A percentile compares a stretch with the other conserved stretches of the same genome.
phyloP scores from a whole-genome alignment of 768 basidiomycete genomes.

The Phylloporus scabripes region DNA sequence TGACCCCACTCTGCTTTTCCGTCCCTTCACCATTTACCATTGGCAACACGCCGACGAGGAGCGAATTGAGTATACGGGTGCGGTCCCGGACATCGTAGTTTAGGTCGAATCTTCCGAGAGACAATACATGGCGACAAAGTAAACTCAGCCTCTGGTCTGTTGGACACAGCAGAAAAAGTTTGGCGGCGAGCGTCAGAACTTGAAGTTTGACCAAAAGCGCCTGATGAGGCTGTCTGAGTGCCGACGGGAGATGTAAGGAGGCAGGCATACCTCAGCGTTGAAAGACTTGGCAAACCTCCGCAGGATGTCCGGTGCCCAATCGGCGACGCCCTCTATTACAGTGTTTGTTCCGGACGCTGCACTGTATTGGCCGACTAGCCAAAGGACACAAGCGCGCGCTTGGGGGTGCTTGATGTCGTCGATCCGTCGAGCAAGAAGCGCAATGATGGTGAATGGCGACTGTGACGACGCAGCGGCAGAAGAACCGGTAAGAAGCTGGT shows the following conservation, averaged over 20 bases:
- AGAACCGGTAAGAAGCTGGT: conserved; percentile 42
- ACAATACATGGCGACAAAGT: conserved; percentile 68
- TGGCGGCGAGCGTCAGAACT: conserved; percentile 78
- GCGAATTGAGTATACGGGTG: conserved; percentile 67
- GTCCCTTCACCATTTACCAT: conserved; percentile 31
- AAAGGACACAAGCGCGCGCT: conserved; percentile 83
- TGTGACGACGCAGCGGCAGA: conserved; percentile 25
- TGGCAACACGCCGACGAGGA: conserved; percentile 54
- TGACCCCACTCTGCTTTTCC: conserved; percentile 62
- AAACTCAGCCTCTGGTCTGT: conserved; percentile 44
- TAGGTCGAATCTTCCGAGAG: conserved; percentile 80
- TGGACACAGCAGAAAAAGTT: conserved; percentile 70
- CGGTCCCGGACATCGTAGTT: conserved; percentile 92
- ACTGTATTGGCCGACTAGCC: conserved; percentile 91
- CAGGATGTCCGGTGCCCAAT: conserved; percentile 87
- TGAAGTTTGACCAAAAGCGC: conserved; percentile 71
- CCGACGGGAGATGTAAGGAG: background rate
- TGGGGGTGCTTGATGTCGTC: conserved; percentile 75
- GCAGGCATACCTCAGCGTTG: conserved; percentile 51
- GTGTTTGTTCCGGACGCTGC: conserved; percentile 31
- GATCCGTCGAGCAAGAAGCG: conserved; percentile 68
- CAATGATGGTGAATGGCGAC: conserved; percentile 62
- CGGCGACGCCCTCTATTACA: conserved; percentile 52
- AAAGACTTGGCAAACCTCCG: conserved; percentile 76
- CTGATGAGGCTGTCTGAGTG: conserved; percentile 32